Percentiles rank a stretch among this genome's conserved stretches.
Conservation (phyloP, 495 filamentous ascomycete genomes). For the Penicillium alfredii region DNA sequence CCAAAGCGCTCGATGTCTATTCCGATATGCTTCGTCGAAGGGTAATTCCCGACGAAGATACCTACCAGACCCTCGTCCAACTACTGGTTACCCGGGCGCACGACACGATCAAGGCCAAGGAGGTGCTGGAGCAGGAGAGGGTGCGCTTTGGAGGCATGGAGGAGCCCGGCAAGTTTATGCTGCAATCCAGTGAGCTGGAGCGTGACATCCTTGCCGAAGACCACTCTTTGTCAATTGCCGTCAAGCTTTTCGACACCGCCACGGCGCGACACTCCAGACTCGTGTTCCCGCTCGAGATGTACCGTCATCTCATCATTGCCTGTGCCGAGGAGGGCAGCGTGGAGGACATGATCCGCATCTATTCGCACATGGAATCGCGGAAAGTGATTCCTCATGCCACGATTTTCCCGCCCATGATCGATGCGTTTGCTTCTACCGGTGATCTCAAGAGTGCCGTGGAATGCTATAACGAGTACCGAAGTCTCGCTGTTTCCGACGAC, state of each 20-base stretch:
- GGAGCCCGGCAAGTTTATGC: constrained; percentile 81
- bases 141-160: constrained; percentile 78
- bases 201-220: constrained; percentile 78
- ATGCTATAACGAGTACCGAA: constrained; percentile 90
- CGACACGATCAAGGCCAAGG: constrained; percentile 63
- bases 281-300: constrained; percentile 65
- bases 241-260: constrained; percentile 77
- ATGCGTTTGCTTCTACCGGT: constrained; percentile 72
- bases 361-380: constrained; percentile 79
- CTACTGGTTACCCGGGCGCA: constrained; percentile 73
- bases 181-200: constrained; percentile 79
- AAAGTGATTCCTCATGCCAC: constrained; percentile 66
- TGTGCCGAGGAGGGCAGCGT: constrained; percentile 74
- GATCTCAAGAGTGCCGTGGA: constrained; percentile 88
- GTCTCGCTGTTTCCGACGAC: constrained; percentile 73
- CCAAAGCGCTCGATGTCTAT: constrained; percentile 91
- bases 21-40: constrained; percentile 89
- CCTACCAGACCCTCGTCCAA: constrained; percentile 79
- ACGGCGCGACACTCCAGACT: constrained; percentile 45
- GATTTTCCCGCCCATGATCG: constrained; percentile 88
- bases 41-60: constrained; percentile 72
- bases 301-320: constrained; percentile 73
- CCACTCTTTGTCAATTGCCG: constrained; percentile 72
- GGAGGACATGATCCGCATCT: constrained; percentile 82
- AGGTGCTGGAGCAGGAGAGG: constrained; percentile 66